Conservation (phyloP, 179 eudicot genomes). For the Beta macrorhiza region DNA sequence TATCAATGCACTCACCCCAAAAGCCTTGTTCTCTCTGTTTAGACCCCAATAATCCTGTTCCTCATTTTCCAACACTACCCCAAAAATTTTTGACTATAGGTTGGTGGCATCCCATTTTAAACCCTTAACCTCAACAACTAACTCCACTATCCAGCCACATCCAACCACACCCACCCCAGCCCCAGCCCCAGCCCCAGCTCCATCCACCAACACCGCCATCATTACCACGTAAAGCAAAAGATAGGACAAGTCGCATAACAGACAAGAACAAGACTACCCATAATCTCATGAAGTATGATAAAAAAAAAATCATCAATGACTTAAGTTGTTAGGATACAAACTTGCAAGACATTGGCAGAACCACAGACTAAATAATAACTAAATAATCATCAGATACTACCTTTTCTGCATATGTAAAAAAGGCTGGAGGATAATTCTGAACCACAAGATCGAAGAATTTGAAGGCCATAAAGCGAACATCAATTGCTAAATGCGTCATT, state of each 20-base stretch:
- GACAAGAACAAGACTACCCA: not conserved
- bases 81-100: no score
- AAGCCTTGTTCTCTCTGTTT: no score
- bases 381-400: conserved; percentile 33
- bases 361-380: not conserved
- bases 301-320: not conserved
- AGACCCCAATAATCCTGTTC: no score
- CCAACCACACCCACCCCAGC: no score
- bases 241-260: not conserved
- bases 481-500: conserved; percentile 80
- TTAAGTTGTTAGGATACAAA: not conserved
- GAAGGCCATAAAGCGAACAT: conserved; percentile 93
- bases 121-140: no score
- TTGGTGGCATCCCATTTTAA: no score
- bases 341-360: not conserved
- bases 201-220: no score
- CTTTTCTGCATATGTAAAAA: conserved; percentile 75
- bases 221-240: not conserved
- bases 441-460: conserved; percentile 80
- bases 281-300: not conserved
- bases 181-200: no score
- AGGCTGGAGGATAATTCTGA: conserved; percentile 67
- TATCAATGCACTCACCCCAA: no score
- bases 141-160: no score
- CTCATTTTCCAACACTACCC: no score